Conservation (phyloP, 2,329 filamentous ascomycete genomes). For the Thielaviopsis ethacetica region DNA sequence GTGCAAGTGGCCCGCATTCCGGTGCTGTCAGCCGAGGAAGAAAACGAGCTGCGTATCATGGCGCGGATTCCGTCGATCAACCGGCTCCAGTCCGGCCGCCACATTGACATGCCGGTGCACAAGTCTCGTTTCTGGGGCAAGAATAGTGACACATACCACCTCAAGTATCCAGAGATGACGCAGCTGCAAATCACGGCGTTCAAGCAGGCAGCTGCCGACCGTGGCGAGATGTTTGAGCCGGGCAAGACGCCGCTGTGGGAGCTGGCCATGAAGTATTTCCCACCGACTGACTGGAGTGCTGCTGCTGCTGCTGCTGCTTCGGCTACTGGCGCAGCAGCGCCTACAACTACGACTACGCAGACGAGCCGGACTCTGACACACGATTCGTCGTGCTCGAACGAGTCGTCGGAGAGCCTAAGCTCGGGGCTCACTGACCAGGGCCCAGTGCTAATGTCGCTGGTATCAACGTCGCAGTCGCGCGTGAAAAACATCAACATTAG, state of each 20-base stretch:
- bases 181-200: slow-evolving; percentile 41
- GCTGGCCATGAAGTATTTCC: slow-evolving; percentile 42
- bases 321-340: background rate
- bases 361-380: background rate
- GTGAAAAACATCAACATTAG: slow-evolving; percentile 48
- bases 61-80: slow-evolving; percentile 32
- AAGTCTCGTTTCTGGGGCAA: slow-evolving; percentile 43
- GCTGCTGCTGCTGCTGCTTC: slow-evolving; percentile 9
- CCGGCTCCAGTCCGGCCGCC: slow-evolving; percentile 34
- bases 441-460: slow-evolving; percentile 23
- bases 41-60: slow-evolving; percentile 30
- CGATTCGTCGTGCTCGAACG: background rate
- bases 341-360: background rate
- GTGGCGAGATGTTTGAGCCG: slow-evolving; percentile 37
- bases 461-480: slow-evolving; percentile 48
- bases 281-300: slow-evolving; percentile 22
- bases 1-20: slow-evolving; percentile 14
- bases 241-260: slow-evolving; percentile 36
- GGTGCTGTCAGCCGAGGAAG: slow-evolving; percentile 21
- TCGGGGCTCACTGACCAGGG: background rate
- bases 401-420: background rate
- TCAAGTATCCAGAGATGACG: slow-evolving; percentile 48
- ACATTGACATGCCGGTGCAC: slow-evolving; percentile 39
- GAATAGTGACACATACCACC: slow-evolving; percentile 40
- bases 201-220: slow-evolving; percentile 30